Base-by-base conservation (phyloP, 768 basidiomycete genomes). In the Hygrophorus russula region DNA sequence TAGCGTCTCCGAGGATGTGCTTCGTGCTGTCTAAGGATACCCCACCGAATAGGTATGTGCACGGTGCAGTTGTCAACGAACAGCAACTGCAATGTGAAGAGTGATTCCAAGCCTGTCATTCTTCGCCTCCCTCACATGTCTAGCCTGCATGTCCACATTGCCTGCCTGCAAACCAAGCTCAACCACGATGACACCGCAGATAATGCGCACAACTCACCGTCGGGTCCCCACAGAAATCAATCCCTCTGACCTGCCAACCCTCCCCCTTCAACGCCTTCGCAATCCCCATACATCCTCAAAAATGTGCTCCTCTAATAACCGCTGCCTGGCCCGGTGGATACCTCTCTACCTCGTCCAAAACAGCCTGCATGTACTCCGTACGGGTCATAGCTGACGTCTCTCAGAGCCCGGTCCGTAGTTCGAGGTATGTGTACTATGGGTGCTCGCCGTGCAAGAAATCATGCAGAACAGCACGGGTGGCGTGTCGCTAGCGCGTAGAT, bases 181-280 rank as follows among this genome's bases (percentile, higher is more conserved):
- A 20, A 47, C 27, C 39, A 19, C 40, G 39, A 13, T 19, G 36
- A 34, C 15, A 27, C 13, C 40, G 20, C 13, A 36, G 36, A 13
- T 9, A 40, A 35, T 8, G 9, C n/a, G n/a, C 7, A 33, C 5
- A 44, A 9, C 29, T 14, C 14, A 69, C 67, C 42, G 50, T 55
- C 0, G 87, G 87, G 58, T 88, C 73, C 0, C 88, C 88, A 50
- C 87, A 90, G 2, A 92, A 59, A 59, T 92, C 88, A 2, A 92
- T 60, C 3, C 85, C 88, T 1, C 89, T 80, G 2, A 91, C 65
- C 5, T 78, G 66, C 37, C 78, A 60, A 0, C 84, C 82, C 30
- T 68, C 69, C 2, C 56, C 40, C 46, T 66, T 78, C 44, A 92
- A 54, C 44, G 60, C 55, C 10, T 70, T 66, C 1, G 82, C 82